Conservation (phyloP, 257 asterid genomes). For the Knoxia roxburghii region DNA sequence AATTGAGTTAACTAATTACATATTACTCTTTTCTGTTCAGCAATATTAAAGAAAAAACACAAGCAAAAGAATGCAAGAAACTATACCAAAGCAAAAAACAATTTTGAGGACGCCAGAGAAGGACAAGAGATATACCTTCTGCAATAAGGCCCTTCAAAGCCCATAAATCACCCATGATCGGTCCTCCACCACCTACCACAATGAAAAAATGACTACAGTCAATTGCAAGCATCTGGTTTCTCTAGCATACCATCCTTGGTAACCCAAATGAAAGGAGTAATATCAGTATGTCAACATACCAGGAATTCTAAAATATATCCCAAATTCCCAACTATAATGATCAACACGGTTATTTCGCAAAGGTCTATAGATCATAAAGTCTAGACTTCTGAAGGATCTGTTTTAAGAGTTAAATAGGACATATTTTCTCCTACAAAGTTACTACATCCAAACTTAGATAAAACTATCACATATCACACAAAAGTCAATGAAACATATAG, state of each 20-base stretch:
- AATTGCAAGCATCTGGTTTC: constrained; percentile 23
- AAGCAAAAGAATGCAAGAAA: neutral
- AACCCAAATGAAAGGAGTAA: neutral
- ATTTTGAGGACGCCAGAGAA: constrained; percentile 5
- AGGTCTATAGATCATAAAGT: no score
- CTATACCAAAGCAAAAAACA: neutral
- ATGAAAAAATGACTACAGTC: neutral
- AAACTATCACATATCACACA: neutral
- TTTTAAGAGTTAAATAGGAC: neutral
- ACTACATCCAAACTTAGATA: neutral
- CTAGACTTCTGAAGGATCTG: neutral
- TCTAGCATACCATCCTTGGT: neutral
- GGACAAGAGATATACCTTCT: constrained; percentile 61
- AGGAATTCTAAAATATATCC: neutral
- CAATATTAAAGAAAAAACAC: no score
- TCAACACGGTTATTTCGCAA: neutral
- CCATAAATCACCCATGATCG: constrained; percentile 98
- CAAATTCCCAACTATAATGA: neutral
- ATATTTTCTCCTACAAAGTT: neutral
- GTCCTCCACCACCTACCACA: constrained; percentile 98
- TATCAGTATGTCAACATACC: neutral
- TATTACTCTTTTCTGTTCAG: neutral
- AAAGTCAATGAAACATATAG: neutral
- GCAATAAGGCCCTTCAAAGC: constrained; percentile 92
- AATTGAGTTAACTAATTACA: no score